A percentile compares a stretch with the other conserved stretches of the same genome.
Evolutionary conservation across 352 stramenopile genomes (phyloP).

Genomic region (Phytopythium chamaehyphon): DNA sequence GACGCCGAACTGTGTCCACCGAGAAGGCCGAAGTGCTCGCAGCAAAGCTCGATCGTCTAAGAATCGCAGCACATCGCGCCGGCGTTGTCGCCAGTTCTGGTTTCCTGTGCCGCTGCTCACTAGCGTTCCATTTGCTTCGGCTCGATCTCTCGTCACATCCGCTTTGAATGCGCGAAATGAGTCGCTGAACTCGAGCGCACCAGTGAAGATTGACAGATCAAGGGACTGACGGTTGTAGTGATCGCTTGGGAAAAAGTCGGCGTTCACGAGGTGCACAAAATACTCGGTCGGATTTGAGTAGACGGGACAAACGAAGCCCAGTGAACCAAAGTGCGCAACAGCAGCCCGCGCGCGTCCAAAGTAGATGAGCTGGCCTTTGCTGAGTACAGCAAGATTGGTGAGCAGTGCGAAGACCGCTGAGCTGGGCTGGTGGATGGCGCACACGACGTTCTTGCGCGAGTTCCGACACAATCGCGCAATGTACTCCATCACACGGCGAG

Average conservation of each 20-base stretch:
- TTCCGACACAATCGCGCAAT: conserved; percentile 45
- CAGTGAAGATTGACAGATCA: conserved; percentile 28
- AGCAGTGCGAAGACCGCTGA: conserved; percentile 67
- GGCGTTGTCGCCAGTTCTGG: not conserved
- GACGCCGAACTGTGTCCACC: conserved; percentile 47
- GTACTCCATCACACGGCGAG: conserved; percentile 84
- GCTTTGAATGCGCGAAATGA: conserved; percentile 24
- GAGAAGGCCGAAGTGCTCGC: conserved; percentile 27
- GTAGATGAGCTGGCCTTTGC: conserved; percentile 82
- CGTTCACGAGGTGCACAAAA: conserved; percentile 58
- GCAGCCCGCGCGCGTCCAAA: conserved; percentile 71
- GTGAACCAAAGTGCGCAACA: conserved; percentile 41
- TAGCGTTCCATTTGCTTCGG: conserved; percentile 6
- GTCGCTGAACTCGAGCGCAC: conserved; percentile 21
- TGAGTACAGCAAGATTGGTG: conserved; percentile 59
- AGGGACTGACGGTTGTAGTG: conserved; percentile 4
- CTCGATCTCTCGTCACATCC: conserved; percentile 29
- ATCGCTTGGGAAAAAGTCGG: conserved; percentile 39
- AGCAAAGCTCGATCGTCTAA: conserved; percentile 35
- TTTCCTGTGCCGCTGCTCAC: conserved; percentile 3
- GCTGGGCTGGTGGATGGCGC: conserved; percentile 86
- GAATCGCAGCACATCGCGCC: conserved; percentile 1
- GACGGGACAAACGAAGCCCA: conserved; percentile 51
- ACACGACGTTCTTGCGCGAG: conserved; percentile 63
- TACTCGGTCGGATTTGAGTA: conserved; percentile 72